Percentiles rank a stretch among this genome's conserved stretches.
Evolutionary conservation across 768 basidiomycete species (phyloP).

Genomic region (Strobilomyces dryophilus): DNA sequence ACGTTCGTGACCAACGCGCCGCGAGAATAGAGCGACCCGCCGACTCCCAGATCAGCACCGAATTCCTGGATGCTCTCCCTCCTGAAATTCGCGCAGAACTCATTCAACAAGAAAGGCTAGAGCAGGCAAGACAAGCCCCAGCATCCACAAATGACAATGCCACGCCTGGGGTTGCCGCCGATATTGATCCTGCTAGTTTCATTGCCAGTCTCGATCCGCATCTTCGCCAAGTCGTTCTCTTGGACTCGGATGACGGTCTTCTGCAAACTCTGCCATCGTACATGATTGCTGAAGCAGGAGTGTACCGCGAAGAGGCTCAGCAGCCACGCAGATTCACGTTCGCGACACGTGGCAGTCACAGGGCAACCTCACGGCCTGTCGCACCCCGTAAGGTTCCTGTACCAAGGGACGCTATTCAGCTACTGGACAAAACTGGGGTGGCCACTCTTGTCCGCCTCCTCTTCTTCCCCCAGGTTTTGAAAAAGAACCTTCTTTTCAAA

Average conservation of each 20-base stretch:
- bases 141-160: conserved; percentile 28
- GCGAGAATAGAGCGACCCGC: conserved; percentile 68
- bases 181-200: conserved; percentile 87
- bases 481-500: conserved; percentile 81
- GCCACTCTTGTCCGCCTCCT: conserved; percentile 87
- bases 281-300: conserved; percentile 80
- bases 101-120: conserved; percentile 88
- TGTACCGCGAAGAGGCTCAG: conserved; percentile 56
- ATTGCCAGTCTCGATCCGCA: conserved; percentile 89
- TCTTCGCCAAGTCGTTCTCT: conserved; percentile 83
- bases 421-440: conserved; percentile 87
- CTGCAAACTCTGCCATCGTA: conserved; percentile 77
- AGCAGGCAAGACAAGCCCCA: conserved; percentile 59
- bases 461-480: conserved; percentile 92
- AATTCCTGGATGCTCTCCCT: conserved; percentile 95
- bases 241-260: conserved; percentile 86
- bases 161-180: conserved; percentile 45
- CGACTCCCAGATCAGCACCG: conserved; percentile 87
- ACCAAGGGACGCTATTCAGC: conserved; percentile 85
- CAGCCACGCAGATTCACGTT: conserved; percentile 32
- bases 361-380: conserved; percentile 22
- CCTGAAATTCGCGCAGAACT: conserved; percentile 97
- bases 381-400: conserved; percentile 47
- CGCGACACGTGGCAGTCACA: conserved; percentile 29
- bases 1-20: conserved; percentile 87